These are phyloP conservation scores for Colletotrichum cuscutae DNA, from an alignment of 2,329 filamentous ascomycete genomes.

Conservation along the genomic window DNA sequence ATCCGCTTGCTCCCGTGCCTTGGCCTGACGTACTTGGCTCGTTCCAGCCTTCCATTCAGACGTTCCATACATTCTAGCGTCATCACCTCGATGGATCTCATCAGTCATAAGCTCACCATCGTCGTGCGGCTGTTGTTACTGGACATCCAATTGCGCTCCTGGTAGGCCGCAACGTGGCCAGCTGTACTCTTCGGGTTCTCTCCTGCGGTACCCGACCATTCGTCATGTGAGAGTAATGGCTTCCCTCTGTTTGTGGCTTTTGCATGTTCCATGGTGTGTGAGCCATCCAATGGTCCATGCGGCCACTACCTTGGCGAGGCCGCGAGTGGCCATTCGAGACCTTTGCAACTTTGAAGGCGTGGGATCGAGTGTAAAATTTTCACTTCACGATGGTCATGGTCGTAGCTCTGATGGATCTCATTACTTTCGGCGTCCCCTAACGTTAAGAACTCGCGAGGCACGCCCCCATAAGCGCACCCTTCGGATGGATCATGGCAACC, in stretches of 20 bases:
- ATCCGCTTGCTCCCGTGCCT: constrained; percentile 34
- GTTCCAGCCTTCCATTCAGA: constrained; percentile 26
- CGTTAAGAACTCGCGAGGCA: constrained; percentile 35
- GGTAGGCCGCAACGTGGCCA: constrained; percentile 23
- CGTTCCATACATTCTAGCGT: constrained; percentile 29
- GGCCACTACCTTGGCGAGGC: not conserved
- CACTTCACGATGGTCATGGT: constrained; percentile 27
- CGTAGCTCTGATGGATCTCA: constrained; percentile 32
- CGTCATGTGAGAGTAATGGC: not conserved
- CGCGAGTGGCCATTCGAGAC: not conserved
- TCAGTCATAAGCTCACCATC: constrained; percentile 35
- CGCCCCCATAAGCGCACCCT: constrained; percentile 23
- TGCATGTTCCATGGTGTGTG: constrained; percentile 2
- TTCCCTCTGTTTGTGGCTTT: not conserved
- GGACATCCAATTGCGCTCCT: constrained; percentile 21
- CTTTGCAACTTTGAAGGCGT: not conserved
- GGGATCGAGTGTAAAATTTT: constrained; percentile 25
- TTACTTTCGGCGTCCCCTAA: constrained; percentile 34
- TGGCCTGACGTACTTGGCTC: constrained; percentile 23
- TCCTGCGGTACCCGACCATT: constrained; percentile 17
- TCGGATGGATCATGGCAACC: constrained; percentile 5
- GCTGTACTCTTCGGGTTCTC: not conserved
- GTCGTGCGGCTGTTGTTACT: constrained; percentile 14
- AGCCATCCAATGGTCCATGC: not conserved
- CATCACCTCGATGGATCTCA: constrained; percentile 31